Evolutionary conservation across 768 basidiomycete genomes (phyloP).

Genomic region (Tylopilus cervinicoccineus): DNA sequence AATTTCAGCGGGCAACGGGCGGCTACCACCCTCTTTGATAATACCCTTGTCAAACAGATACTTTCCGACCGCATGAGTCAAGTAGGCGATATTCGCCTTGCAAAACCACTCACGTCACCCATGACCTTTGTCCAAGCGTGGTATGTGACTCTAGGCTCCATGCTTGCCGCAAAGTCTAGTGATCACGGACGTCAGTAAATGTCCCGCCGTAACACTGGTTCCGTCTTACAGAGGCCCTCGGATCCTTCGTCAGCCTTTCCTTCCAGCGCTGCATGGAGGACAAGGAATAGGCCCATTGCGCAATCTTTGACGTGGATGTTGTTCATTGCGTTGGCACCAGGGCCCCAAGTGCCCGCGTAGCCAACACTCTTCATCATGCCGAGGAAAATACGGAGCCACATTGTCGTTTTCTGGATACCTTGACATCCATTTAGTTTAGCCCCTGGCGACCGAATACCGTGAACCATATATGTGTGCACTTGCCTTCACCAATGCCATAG

Average conservation of each 20-base stretch:
- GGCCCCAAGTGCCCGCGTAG: conserved; percentile 41
- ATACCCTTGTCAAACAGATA: conserved; percentile 33
- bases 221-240: conserved; percentile 38
- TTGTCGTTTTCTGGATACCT: conserved; percentile 37
- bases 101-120: conserved; percentile 32
- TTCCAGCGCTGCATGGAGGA: conserved; percentile 39
- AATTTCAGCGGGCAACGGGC: conserved; percentile 31
- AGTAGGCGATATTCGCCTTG: neutral
- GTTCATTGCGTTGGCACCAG: conserved; percentile 35
- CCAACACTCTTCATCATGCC: conserved; percentile 30
- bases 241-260: conserved; percentile 40
- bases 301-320: conserved; percentile 42
- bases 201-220: too few relatives aligned
- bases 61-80: conserved; percentile 14
- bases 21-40: conserved; percentile 31
- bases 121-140: conserved; percentile 31
- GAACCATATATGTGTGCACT: neutral
- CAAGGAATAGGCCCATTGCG: conserved; percentile 30
- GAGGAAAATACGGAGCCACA: conserved; percentile 36
- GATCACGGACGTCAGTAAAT: neutral
- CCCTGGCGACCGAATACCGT: too few relatives aligned
- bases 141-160: conserved; percentile 28
- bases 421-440: neutral
- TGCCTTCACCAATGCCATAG: conserved; percentile 41
- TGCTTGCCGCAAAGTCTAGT: conserved; percentile 35